Conservation (phyloP, 257 asterid species). For the Solanum etuberosum region DNA sequence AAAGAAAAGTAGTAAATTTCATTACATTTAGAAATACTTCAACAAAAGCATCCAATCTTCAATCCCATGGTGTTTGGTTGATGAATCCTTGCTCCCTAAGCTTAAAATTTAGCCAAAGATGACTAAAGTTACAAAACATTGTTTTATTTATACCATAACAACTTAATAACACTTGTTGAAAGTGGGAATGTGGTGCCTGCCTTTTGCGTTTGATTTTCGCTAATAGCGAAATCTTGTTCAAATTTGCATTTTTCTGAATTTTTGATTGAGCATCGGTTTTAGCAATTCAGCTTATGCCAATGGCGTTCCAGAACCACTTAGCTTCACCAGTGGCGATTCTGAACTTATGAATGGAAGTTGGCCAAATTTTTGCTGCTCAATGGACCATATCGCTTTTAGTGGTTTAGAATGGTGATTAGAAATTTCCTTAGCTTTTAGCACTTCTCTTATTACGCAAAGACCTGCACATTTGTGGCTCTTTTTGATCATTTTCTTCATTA, state of each 20-base stretch:
- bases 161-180: not conserved
- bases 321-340: not conserved
- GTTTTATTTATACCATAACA: not conserved
- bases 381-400: not conserved
- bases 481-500: not conserved
- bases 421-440: not conserved
- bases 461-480: not conserved
- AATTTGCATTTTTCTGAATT: not conserved
- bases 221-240: not conserved
- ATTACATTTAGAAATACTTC: not conserved
- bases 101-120: not conserved
- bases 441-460: not conserved
- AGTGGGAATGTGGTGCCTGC: not conserved
- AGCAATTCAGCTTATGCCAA: not conserved
- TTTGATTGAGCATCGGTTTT: not conserved
- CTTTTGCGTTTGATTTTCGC: not conserved
- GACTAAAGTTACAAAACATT: not conserved
- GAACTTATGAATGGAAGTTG: not conserved
- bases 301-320: not conserved
- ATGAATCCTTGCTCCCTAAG: not conserved
- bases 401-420: not conserved
- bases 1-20: not conserved
- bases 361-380: not conserved
- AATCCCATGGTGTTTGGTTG: not conserved
- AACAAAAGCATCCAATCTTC: not conserved